Base-by-base conservation (phyloP, 371 early-diverging fungal genomes). In the Coemansia linderi region DNA sequence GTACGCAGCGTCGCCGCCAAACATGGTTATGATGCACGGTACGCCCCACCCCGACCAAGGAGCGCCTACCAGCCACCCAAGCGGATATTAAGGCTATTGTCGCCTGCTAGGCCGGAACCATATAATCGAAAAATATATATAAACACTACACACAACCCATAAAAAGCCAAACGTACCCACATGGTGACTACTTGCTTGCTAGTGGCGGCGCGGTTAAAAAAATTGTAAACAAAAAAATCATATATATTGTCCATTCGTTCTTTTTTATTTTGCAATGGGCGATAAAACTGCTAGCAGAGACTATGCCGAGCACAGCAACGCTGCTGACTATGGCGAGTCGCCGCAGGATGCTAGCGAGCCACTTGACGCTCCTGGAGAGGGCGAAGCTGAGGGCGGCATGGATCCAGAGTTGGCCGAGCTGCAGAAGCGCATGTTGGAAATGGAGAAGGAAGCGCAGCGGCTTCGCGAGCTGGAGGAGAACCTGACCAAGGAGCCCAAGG, bases 361-460 rank as follows among this genome's bases (percentile, higher is more conserved):
- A 5, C 31, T 27, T 13, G 54, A 54, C 7, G 54, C 31, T 3
- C 17, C 31, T 54, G 33, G 33, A 31, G 54, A 54, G 7, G 54
- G 54, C 15, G 54, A 54, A 12, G 17, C 48, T 57, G 74, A 73
- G 19, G 36, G 36, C n/a, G 37, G 36, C 10, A 46, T 73, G 19
- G 78, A 78, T 33, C 75, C 78, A 77, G 91, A 92, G 79, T 75
- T 94, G 57, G 93, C 90, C 63, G 92, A 88, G 61, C 92, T 97
- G 92, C 92, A 93, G 81, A 86, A 86, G 73, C 88, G 93, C 39
- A 91, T 96, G 43, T 82, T 90, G 70, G 92, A 94, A 81, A 94
- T 96, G 95, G 96, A 96, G 78, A 88, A 90, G 61, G 98, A 98
- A 72, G 96, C 98, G n/a, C 92, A 92, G 58, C 93, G 93, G 81